These are phyloP conservation scores for Parmelia sp. DNA, from an alignment of 495 filamentous ascomycete genomes.

Conservation along the genomic window DNA sequence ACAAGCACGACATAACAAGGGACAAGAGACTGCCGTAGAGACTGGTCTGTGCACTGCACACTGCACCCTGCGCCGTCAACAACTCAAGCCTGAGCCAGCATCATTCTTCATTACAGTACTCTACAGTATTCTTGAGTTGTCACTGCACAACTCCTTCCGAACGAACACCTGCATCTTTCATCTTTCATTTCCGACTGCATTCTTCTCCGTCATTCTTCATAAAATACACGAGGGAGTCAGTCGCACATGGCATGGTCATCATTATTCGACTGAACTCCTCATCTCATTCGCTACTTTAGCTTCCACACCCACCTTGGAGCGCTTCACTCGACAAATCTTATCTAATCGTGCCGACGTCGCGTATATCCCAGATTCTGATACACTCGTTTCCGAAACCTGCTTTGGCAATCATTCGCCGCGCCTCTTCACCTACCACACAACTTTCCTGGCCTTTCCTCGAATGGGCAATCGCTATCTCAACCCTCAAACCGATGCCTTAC, in stretches of 20 bases:
- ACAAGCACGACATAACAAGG: too few relatives aligned
- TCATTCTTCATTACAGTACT: too few relatives aligned
- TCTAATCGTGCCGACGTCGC: constrained; percentile 16
- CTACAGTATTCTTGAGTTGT: too few relatives aligned
- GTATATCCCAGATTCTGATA: constrained; percentile 13
- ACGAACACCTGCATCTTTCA: too few relatives aligned
- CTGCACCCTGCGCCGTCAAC: too few relatives aligned
- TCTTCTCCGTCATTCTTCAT: constrained; percentile 1
- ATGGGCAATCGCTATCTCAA: background rate
- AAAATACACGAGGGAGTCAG: too few relatives aligned
- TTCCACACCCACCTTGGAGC: constrained; percentile 1
- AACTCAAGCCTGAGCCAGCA: background rate
- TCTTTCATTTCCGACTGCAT: background rate
- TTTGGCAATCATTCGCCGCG: constrained; percentile 12
- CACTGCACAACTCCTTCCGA: background rate
- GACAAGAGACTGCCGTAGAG: too few relatives aligned
- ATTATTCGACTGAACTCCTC: too few relatives aligned
- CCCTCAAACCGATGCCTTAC: constrained; percentile 5
- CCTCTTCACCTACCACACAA: constrained; percentile 2
- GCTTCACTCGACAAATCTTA: constrained; percentile 13
- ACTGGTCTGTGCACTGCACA: background rate
- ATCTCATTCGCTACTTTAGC: background rate
- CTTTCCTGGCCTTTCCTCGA: background rate
- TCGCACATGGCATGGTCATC: too few relatives aligned
- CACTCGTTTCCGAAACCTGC: constrained; percentile 10